These are phyloP conservation scores for Rhexocercosporidium sp. DNA, from an alignment of 2,329 filamentous ascomycete species.

Conservation along the genomic window DNA sequence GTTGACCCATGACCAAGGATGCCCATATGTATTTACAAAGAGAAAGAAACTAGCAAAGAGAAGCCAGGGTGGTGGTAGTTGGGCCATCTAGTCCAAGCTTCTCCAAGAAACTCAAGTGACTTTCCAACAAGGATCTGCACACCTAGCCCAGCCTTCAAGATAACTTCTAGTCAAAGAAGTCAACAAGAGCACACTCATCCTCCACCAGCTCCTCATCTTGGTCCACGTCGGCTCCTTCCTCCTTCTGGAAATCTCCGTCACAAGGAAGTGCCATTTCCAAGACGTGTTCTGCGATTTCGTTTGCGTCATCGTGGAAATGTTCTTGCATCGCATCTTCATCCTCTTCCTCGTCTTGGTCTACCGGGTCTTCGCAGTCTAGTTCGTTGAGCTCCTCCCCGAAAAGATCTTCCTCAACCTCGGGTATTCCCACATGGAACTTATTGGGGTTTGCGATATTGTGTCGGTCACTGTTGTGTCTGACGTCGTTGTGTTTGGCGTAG, in stretches of 20 bases:
- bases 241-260: neutral
- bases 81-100: neutral
- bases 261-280: neutral
- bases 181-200: neutral
- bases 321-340: neutral
- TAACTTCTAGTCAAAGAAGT: neutral
- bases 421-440: neutral
- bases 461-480: neutral
- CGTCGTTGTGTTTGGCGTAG: neutral
- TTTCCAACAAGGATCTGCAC: neutral
- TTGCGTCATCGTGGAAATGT: neutral
- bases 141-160: neutral
- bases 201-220: neutral
- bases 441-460: neutral
- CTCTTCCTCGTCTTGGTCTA: neutral
- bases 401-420: neutral
- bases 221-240: neutral
- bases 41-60: neutral
- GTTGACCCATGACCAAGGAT: neutral
- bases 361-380: neutral
- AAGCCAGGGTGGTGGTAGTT: no score
- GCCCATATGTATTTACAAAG: neutral
- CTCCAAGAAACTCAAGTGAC: neutral
- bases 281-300: neutral
- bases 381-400: neutral